A percentile compares a stretch with the other conserved stretches of the same genome.
phyloP scores from a whole-genome alignment of 1,284 basidiomycete genomes.

The Ustilago trichophora region DNA sequence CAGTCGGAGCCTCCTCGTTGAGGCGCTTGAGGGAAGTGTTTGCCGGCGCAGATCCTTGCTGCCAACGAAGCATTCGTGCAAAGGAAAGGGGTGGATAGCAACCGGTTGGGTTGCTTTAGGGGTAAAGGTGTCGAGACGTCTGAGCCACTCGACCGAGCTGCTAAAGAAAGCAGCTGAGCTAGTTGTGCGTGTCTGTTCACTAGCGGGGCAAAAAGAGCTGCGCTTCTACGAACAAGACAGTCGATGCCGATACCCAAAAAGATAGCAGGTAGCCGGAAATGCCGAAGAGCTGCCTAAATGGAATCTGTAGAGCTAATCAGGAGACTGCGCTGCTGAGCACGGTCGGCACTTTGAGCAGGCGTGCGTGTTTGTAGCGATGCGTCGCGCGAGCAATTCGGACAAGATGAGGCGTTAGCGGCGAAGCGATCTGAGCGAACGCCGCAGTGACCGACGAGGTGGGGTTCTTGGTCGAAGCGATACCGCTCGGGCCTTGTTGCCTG shows the following conservation, averaged over 20 bases:
- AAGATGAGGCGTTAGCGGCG: too few species aligned
- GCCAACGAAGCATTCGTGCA: constrained; percentile 39
- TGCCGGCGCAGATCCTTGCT: constrained; percentile 27
- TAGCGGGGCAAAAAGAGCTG: too few species aligned
- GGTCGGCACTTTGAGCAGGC: too few species aligned
- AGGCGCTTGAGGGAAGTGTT: constrained; percentile 24
- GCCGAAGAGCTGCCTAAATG: too few species aligned
- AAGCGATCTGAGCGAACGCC: constrained; percentile 3
- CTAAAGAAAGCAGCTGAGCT: not conserved
- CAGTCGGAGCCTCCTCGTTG: constrained; percentile 14
- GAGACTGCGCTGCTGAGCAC: too few species aligned
- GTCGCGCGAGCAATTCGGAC: too few species aligned
- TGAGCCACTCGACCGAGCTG: constrained; percentile 5
- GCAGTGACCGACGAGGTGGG: not conserved
- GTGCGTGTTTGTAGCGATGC: constrained; percentile 1
- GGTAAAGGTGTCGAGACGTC: constrained; percentile 5
- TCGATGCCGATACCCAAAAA: too few species aligned
- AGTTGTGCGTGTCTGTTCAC: too few species aligned
- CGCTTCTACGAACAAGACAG: too few species aligned
- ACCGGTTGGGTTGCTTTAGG: constrained; percentile 18
- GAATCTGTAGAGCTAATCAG: too few species aligned
- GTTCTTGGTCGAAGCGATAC: not conserved
- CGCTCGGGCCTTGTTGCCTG: not conserved
- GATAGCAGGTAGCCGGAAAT: too few species aligned
- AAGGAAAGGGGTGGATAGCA: constrained; percentile 2